A percentile compares a stretch with the other conserved stretches of the same genome.
phyloP scores from a whole-genome alignment of 805 yeast genomes.

The Candida nanaspora region DNA sequence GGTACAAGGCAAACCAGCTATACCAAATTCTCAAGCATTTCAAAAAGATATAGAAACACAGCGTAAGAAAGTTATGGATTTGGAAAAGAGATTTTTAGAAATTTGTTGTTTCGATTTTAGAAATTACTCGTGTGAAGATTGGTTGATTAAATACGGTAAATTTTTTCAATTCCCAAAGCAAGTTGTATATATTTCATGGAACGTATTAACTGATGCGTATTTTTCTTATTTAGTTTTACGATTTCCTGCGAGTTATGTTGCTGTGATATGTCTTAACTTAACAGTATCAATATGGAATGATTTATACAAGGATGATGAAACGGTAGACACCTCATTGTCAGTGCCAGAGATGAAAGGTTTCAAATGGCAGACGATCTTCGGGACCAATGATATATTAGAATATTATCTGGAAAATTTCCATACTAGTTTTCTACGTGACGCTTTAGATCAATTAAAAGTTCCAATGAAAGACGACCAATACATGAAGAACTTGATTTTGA shows the following conservation, averaged over 20 bases:
- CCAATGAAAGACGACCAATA: no score
- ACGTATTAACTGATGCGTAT: conserved; percentile 66
- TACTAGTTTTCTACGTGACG: conserved; percentile 15
- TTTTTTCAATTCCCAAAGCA: conserved; percentile 38
- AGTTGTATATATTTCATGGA: conserved; percentile 57
- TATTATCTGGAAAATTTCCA: conserved; percentile 23
- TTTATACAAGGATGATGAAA: no score
- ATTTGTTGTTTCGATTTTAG: conserved; percentile 77
- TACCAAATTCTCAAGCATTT: conserved; percentile 3
- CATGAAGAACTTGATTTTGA: conserved; percentile 21
- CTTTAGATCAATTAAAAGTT: conserved; percentile 13
- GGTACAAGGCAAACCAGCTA: conserved; percentile 21
- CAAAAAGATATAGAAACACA: conserved; percentile 40
- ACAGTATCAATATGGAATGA: conserved; percentile 30
- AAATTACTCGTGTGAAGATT: conserved; percentile 57
- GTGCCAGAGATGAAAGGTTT: no score
- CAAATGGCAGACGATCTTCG: no score
- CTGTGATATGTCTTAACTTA: conserved; percentile 59
- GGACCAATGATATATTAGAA: no score
- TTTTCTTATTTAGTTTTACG: conserved; percentile 62
- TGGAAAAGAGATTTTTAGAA: conserved; percentile 72
- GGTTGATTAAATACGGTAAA: conserved; percentile 55
- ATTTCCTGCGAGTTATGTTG: conserved; percentile 69
- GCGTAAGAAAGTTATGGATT: conserved; percentile 44
- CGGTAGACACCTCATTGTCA: no score